phyloP scores from a whole-genome alignment of 1,139 yeast genomes.

The Spathaspora sp. region DNA sequence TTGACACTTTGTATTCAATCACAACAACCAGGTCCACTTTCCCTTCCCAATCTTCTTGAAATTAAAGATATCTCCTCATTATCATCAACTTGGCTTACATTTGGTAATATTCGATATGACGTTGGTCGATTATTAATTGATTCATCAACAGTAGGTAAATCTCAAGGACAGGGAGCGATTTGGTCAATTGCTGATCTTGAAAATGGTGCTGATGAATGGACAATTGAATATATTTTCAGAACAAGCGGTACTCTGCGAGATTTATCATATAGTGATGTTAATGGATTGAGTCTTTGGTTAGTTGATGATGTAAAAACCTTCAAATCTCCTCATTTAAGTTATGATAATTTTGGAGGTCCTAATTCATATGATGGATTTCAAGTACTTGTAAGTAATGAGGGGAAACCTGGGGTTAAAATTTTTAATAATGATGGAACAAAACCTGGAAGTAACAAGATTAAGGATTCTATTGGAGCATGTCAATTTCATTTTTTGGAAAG shows the following conservation, averaged over 20 bases:
- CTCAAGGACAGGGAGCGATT: conserved; percentile 38
- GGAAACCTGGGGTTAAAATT: conserved; percentile 53
- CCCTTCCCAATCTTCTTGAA: not conserved
- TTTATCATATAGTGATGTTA: conserved; percentile 25
- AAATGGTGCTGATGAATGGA: conserved; percentile 46
- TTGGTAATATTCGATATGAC: conserved; percentile 29
- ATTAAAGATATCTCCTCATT: conserved; percentile 5
- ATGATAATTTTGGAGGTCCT: conserved; percentile 51
- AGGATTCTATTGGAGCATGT: conserved; percentile 55
- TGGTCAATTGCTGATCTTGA: conserved; percentile 46
- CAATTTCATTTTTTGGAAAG: conserved; percentile 60
- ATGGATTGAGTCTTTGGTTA: conserved; percentile 57
- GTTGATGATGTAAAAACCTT: conserved; percentile 23
- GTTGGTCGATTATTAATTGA: conserved; percentile 42
- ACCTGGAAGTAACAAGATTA: conserved; percentile 16
- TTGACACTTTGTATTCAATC: not conserved
- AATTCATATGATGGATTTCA: conserved; percentile 59
- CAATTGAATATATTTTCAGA: conserved; percentile 61
- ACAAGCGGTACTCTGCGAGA: conserved; percentile 46
- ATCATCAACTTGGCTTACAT: conserved; percentile 25
- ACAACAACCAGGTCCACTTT: not conserved
- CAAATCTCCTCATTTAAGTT: conserved; percentile 22
- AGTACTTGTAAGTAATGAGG: conserved; percentile 48
- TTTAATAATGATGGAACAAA: conserved; percentile 57
- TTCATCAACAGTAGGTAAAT: conserved; percentile 15